Evolutionary conservation across 345 rosid genomes (phyloP).

Genomic region (Eucalyptus camaldulensis): DNA sequence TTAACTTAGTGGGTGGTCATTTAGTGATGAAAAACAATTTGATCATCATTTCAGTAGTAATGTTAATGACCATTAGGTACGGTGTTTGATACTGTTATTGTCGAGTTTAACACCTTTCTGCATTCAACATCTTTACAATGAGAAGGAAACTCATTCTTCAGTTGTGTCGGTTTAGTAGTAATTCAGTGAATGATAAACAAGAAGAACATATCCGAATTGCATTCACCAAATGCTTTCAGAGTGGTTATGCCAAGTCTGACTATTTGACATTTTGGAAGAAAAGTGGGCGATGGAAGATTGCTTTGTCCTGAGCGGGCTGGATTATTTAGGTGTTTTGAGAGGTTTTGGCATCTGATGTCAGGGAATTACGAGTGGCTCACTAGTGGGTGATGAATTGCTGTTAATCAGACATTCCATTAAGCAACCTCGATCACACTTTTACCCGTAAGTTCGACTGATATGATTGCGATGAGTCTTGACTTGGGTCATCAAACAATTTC

Average conservation of each 20-base stretch:
- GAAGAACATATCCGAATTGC: not conserved
- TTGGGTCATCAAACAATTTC: not conserved
- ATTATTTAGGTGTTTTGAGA: not conserved
- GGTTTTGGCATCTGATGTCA: not conserved
- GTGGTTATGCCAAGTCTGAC: not conserved
- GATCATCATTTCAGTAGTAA: not conserved
- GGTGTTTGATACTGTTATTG: not conserved
- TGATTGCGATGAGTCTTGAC: not conserved
- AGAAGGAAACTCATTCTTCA: not conserved
- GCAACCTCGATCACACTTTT: not conserved
- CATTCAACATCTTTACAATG: not conserved
- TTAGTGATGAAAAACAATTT: not conserved
- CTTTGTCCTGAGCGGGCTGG: not conserved
- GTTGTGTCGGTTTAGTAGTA: not conserved
- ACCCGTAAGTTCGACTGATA: not conserved
- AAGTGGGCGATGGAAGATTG: not conserved
- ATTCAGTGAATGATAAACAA: not conserved
- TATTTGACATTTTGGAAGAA: not conserved
- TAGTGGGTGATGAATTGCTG: not conserved
- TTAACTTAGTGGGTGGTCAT: not conserved
- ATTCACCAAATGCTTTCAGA: not conserved
- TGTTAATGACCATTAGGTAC: not conserved
- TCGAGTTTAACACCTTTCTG: not conserved
- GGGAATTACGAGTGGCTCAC: not conserved
- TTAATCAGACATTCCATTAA: not conserved